These are phyloP conservation scores for Claviceps capensis DNA, from an alignment of 2,329 filamentous ascomycete species.

Conservation along the genomic window DNA sequence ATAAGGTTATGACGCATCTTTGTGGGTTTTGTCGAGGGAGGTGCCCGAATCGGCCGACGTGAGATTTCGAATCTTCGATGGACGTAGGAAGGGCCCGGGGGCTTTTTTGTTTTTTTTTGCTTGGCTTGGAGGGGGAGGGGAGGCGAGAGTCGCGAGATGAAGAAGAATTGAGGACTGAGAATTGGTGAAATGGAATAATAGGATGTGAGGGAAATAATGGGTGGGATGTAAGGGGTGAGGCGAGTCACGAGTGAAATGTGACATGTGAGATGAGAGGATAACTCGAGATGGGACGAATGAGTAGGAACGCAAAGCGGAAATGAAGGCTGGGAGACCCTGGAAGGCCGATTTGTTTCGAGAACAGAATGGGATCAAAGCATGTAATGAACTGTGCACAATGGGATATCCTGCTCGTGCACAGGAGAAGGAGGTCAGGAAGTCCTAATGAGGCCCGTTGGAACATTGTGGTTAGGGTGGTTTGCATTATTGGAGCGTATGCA, in stretches of 20 bases:
- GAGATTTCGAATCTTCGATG: background rate
- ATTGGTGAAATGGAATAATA: background rate
- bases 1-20: background rate
- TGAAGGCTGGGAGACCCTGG: background rate
- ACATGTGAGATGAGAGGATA: background rate
- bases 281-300: no score
- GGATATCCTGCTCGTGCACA: no score
- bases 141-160: background rate
- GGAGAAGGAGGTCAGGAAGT: no score
- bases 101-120: background rate
- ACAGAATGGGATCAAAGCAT: no score
- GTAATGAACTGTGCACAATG: no score
- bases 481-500: no score
- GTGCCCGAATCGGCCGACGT: background rate
- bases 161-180: background rate
- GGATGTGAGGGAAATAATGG: background rate
- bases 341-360: no score
- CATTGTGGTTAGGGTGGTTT: no score
- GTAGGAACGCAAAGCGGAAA: background rate
- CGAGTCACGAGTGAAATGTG: background rate
- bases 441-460: no score
- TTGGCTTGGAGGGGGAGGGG: background rate
- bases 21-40: background rate
- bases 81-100: no score
- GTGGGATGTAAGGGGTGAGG: background rate